These are phyloP conservation scores for Ashbya aceris DNA, from an alignment of 1,139 yeast genomes.

Conservation along the genomic window DNA sequence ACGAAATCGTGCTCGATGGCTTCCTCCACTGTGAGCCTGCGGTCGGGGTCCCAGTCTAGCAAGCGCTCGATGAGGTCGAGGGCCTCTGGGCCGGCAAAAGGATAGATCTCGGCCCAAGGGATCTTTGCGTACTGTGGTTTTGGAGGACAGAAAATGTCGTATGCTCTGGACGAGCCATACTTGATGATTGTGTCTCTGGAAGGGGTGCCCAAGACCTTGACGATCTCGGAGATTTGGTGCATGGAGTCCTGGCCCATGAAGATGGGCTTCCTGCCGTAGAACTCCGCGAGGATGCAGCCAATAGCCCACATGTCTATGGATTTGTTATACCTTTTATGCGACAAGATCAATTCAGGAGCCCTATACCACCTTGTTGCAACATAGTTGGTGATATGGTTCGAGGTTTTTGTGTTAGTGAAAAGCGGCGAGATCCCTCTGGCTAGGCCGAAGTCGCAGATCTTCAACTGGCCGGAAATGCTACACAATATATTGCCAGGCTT, in stretches of 20 bases:
- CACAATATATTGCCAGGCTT: constrained; percentile 80
- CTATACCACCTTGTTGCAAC: constrained; percentile 96
- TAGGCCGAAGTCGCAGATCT: constrained; percentile 82
- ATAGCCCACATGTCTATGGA: constrained; percentile 74
- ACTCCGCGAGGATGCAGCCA: constrained; percentile 71
- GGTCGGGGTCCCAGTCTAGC: constrained; percentile 50
- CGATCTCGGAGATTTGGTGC: constrained; percentile 56
- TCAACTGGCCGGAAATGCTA: constrained; percentile 58
- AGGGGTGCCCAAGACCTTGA: constrained; percentile 57
- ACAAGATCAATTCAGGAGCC: constrained; percentile 80
- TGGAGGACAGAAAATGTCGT: constrained; percentile 35
- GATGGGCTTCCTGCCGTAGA: constrained; percentile 64
- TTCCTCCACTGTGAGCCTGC: constrained; percentile 40
- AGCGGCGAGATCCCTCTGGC: constrained; percentile 63
- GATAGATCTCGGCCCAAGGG: constrained; percentile 46
- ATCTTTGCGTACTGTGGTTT: constrained; percentile 34
- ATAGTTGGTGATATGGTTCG: constrained; percentile 58
- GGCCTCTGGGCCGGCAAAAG: constrained; percentile 46
- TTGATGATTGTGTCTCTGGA: constrained; percentile 32
- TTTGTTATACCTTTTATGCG: constrained; percentile 44
- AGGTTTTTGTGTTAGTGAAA: constrained; percentile 27
- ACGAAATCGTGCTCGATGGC: constrained; percentile 48
- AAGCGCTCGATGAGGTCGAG: constrained; percentile 41
- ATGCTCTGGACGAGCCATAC: constrained; percentile 32
- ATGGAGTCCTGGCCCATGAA: constrained; percentile 60